Conservation (phyloP, 768 basidiomycete genomes). For the Paxillus ammoniavirescens region DNA sequence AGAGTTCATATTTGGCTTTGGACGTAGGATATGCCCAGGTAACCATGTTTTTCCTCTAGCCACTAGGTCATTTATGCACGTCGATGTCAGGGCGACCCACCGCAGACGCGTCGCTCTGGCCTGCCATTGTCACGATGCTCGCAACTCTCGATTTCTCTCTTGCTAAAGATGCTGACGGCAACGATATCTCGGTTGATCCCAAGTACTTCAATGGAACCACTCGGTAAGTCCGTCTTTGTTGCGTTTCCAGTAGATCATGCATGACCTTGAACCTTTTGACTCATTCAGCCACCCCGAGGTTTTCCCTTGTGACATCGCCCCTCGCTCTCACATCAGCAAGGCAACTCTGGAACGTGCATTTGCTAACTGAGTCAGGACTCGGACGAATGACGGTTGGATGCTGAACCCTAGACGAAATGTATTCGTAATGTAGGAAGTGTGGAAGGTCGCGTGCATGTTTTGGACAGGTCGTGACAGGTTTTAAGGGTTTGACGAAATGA, state of each 20-base stretch:
- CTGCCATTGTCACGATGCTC: conserved; percentile 4
- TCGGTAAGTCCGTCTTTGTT: not conserved
- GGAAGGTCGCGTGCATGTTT: no score
- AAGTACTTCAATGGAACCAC: conserved; percentile 2
- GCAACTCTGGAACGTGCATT: not conserved
- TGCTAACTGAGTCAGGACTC: not conserved
- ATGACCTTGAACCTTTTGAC: not conserved
- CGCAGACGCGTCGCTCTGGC: conserved; percentile 8
- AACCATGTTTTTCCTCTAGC: no score
- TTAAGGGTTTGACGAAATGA: no score
- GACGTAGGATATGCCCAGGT: conserved; percentile 8
- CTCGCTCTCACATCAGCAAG: conserved; percentile 2
- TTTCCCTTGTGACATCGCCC: conserved; percentile 4
- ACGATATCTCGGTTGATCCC: conserved; percentile 3
- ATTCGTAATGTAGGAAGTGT: no score
- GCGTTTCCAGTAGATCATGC: not conserved
- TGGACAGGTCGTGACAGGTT: no score
- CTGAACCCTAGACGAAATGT: no score
- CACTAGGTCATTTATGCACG: no score
- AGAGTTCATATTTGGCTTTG: conserved; percentile 8
- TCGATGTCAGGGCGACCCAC: not conserved
- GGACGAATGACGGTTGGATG: no score
- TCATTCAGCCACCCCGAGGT: not conserved
- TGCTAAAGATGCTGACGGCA: conserved; percentile 1
- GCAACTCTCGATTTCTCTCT: not conserved